These are phyloP conservation scores for Penicillium verrucosum DNA, from an alignment of 2,329 filamentous ascomycete species.

Conservation along the genomic window DNA sequence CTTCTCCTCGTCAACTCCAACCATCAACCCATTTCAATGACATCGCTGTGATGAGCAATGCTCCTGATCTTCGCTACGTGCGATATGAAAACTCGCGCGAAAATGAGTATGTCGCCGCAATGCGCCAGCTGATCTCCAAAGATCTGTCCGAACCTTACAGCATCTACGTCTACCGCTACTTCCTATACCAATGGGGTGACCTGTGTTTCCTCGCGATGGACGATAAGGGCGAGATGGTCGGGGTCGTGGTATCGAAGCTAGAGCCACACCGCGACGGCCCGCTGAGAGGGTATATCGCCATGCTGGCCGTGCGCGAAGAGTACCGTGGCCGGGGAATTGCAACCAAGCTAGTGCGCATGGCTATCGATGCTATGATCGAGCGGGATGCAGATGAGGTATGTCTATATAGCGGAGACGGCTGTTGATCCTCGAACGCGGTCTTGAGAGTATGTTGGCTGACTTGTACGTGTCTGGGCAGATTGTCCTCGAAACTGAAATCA, in stretches of 20 bases:
- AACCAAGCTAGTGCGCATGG: slow-evolving; percentile 80
- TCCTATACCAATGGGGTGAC: slow-evolving; percentile 95
- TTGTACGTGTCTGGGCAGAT: slow-evolving; percentile 48
- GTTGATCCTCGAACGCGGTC: background rate
- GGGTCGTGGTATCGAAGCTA: slow-evolving; percentile 92
- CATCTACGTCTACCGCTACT: slow-evolving; percentile 98
- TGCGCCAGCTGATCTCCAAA: slow-evolving; percentile 89
- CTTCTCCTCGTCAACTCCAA: background rate
- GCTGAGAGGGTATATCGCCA: slow-evolving; percentile 91
- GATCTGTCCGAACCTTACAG: slow-evolving; percentile 98
- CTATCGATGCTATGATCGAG: slow-evolving; percentile 85
- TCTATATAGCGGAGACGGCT: background rate
- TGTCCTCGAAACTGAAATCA: slow-evolving; percentile 92
- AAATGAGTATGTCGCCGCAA: slow-evolving; percentile 71
- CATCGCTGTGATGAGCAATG: slow-evolving; percentile 30
- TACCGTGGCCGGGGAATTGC: slow-evolving; percentile 84
- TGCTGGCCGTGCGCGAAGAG: slow-evolving; percentile 84
- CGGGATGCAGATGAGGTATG: slow-evolving; percentile 76
- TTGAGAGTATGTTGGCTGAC: slow-evolving; percentile 11
- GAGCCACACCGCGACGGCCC: slow-evolving; percentile 85
- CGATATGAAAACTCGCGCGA: slow-evolving; percentile 60
- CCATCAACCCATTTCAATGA: slow-evolving; percentile 16
- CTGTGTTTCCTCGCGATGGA: slow-evolving; percentile 80
- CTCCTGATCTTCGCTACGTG: slow-evolving; percentile 51
- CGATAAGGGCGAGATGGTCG: slow-evolving; percentile 61